Evolutionary conservation across 2,329 filamentous ascomycete genomes (phyloP).

Genomic region (Aspergillus brasiliensis): DNA sequence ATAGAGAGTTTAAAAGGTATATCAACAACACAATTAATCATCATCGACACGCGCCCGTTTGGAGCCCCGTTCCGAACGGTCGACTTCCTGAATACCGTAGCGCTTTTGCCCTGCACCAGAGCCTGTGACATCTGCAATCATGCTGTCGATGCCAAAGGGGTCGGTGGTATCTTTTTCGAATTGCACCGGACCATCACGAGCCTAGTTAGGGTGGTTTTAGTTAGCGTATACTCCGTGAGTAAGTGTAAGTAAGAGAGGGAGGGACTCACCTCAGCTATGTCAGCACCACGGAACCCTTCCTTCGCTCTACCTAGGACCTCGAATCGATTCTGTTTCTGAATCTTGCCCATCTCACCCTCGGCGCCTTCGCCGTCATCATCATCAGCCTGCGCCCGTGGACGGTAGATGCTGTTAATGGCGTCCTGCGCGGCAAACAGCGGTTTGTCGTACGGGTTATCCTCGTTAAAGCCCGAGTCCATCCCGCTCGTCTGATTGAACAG

Average conservation of each 20-base stretch:
- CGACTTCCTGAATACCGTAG: slow-evolving; percentile 47
- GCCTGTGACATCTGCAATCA: slow-evolving; percentile 75
- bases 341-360: slow-evolving; percentile 81
- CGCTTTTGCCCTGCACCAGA: slow-evolving; percentile 51
- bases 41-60: slow-evolving; percentile 81
- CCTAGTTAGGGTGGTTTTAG: slow-evolving; percentile 44
- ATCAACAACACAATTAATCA: slow-evolving; percentile 47
- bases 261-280: slow-evolving; percentile 70
- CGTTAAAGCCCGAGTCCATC: slow-evolving; percentile 90
- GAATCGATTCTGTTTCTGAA: slow-evolving; percentile 82
- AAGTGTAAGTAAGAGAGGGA: neutral
- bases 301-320: slow-evolving; percentile 82
- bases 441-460: slow-evolving; percentile 97
- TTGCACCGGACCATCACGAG: slow-evolving; percentile 86
- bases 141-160: slow-evolving; percentile 92
- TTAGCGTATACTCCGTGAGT: neutral
- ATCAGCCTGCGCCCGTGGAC: slow-evolving; percentile 70
- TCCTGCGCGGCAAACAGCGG: slow-evolving; percentile 95
- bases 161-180: slow-evolving; percentile 89
- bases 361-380: slow-evolving; percentile 79
- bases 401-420: slow-evolving; percentile 90
- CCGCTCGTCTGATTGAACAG: slow-evolving; percentile 93
- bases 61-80: slow-evolving; percentile 38
- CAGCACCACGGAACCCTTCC: slow-evolving; percentile 83
- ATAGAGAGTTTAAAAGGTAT: neutral